Evolutionary conservation across 1,284 basidiomycete species (phyloP), one percentile per base, ranked within the genome.

Genomic region (Marasmius tenuissimus): DNA sequence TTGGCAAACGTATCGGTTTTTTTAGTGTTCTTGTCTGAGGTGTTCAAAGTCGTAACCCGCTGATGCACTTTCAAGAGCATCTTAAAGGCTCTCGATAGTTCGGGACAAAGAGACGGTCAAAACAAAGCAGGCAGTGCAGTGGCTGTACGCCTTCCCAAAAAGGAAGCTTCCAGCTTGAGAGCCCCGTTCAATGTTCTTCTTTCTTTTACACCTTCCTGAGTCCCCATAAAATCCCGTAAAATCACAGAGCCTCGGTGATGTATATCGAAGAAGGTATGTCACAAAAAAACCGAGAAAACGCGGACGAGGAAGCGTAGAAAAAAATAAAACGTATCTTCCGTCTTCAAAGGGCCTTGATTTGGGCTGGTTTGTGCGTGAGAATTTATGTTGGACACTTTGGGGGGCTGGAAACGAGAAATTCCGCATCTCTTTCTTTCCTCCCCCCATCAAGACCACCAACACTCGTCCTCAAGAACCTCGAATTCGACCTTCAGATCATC

Each of bases 281-380:
- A 12, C 1, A 45, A 58, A 71, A 70, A 63, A 71, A 66, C 60
- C 37, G 61, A 10, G 48, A 42, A 54, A 66, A 71, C 65, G 35
- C 56, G 49, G n/a, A 42, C 2, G 57, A 48, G 62, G 67, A 66
- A 64, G 55, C 45, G 62, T 53, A 57, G 62, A 64, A 71, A 70
- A 73, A 70, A 70, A 67, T 57, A 20, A 61, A 68, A 57, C 67
- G 76, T 77, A 79, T 76, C 76, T 78, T 79, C 78, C 76, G 70
- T 74, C 68, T 70, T 67, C 66, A 77, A 79, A 75, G 72, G 70
- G 77, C 73, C 76, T 73, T 74, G 75, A 78, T 72, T 76, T 66
- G 66, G 67, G 69, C 77, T 77, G 78, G 76, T 55, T 77, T 76
- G 77, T 78, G 77, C 77, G 77, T 75, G 63, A 58, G 63, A 62